Conservation (phyloP, 495 filamentous ascomycete genomes). For the Neurospora cerealis region DNA sequence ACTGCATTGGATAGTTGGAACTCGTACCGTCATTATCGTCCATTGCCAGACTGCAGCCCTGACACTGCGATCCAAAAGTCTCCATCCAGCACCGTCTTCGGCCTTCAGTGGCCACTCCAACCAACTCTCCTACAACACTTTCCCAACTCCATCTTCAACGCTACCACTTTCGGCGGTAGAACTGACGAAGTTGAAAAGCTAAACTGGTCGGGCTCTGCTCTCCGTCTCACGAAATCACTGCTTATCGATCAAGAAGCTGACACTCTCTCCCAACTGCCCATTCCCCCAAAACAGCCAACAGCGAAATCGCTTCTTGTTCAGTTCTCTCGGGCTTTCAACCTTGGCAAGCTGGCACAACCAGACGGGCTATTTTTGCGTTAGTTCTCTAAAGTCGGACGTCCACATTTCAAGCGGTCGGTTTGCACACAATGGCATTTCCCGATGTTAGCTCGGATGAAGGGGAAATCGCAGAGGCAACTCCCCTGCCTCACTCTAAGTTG, state of each 20-base stretch:
- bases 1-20: not conserved
- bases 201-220: constrained; percentile 18
- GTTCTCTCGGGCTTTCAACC: not conserved
- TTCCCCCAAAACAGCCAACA: not conserved
- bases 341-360: not conserved
- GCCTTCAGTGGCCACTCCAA: not conserved
- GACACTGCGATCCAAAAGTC: not conserved
- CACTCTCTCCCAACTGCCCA: not conserved
- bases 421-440: constrained; percentile 35
- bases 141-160: not conserved
- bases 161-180: not conserved
- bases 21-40: not conserved
- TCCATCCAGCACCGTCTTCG: not conserved
- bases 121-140: not conserved
- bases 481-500: constrained; percentile 42
- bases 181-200: not conserved
- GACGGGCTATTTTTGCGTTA: not conserved
- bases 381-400: not conserved
- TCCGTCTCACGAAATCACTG: not conserved
- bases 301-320: not conserved
- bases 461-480: constrained; percentile 72
- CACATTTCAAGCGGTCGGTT: constrained; percentile 10
- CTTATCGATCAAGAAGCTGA: not conserved
- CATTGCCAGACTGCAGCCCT: not conserved
- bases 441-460: constrained; percentile 61